Conservation (phyloP, 106 monocot species). For the Dendrobium officinale region DNA sequence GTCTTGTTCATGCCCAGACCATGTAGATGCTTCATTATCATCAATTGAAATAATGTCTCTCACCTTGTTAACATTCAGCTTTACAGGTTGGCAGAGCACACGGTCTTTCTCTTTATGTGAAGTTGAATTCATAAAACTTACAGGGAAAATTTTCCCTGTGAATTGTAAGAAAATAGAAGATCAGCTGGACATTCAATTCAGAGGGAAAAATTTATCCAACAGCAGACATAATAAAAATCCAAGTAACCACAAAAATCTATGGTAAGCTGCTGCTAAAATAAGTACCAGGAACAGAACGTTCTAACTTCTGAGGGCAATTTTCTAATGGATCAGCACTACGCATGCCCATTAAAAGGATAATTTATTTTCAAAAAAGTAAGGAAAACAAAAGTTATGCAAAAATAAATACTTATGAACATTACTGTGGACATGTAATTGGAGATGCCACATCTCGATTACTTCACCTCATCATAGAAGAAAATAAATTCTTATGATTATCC, state of each 20-base stretch:
- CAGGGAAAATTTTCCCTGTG: constrained; percentile 1
- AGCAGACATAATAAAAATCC: not conserved
- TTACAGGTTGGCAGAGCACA: constrained; percentile 16
- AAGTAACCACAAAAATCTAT: not conserved
- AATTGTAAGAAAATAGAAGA: not conserved
- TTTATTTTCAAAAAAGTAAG: not conserved
- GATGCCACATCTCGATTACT: not conserved
- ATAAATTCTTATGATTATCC: not conserved
- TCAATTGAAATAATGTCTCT: constrained; percentile 15
- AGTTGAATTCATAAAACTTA: not conserved
- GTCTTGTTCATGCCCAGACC: constrained; percentile 18
- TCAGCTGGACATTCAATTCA: not conserved
- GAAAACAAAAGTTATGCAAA: not conserved
- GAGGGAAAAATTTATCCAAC: not conserved
- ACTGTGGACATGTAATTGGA: not conserved
- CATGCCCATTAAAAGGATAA: not conserved
- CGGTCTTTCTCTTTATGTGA: constrained; percentile 3
- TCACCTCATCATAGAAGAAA: not conserved
- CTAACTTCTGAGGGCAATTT: not conserved
- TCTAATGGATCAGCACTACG: not conserved
- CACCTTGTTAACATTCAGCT: constrained; percentile 10
- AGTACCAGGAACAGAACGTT: not conserved
- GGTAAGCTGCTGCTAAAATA: not conserved
- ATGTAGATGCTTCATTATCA: constrained; percentile 13
- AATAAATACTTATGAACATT: not conserved